Evolutionary conservation across 768 basidiomycete species (phyloP), one percentile per base, ranked within the genome.

Genomic region (Dioszegia aurantiaca): DNA sequence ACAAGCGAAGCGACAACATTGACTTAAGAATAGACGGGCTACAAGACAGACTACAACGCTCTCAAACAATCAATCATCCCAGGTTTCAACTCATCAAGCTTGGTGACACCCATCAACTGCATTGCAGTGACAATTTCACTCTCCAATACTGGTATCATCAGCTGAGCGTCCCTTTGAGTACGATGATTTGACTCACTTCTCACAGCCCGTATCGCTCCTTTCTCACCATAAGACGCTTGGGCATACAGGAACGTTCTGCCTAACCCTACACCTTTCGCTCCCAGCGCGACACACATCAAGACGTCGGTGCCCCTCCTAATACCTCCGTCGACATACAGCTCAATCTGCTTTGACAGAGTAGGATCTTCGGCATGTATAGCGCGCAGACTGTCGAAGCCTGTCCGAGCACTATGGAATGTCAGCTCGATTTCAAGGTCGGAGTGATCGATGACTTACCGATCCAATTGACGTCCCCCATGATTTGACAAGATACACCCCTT

Each of bases 311-410:
- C 90, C 41, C 90, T 82, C 39, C 81, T 80, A 27, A 88, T 77
- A 4, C 88, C 88, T 74, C 91, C 91, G 67, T 95, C 91, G 49
- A 94, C 83, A 64, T 90, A 94, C 1, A 95, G 87, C 40, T 80
- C 78, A 14, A 79, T 45, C 17, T 75, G 53, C 31, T 70, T 63
- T 4, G 69, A 55, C 2, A 78, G 48, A 17, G 66, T 59, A 2
- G 77, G 77, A 36, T 74, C 70, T 41, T 74, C 60, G 1, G 57
- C 61, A 45, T 73, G 64, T 3, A 76, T 71, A 12, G 59, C 53
- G 37, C 72, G 59, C 23, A 76, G 81, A 3, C 90, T 82, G 69
- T 80, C 79, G 62, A 82, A 79, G 8, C 78, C 79, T 12, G 69
- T 68, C 3, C 66, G 68, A 30, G 62, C 70, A 47, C 67, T 71